Percentiles rank a stretch among this genome's conserved stretches.
Conservation (phyloP, 2,329 filamentous ascomycete species). For the Shiraia bambusicola region DNA sequence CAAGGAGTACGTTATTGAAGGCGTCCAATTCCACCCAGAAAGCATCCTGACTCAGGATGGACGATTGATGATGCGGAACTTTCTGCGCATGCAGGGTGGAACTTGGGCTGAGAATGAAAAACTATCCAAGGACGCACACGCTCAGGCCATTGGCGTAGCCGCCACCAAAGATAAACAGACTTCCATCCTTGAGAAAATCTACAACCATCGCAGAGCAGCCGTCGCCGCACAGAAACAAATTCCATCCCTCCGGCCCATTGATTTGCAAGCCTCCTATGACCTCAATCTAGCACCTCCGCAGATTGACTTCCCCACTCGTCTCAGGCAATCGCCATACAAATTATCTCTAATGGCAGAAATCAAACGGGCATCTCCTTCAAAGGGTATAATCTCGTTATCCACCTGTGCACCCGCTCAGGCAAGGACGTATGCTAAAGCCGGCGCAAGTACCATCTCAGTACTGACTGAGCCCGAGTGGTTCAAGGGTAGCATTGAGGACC, state of each 20-base stretch:
- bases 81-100: conserved; percentile 81
- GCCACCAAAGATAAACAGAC: conserved; percentile 61
- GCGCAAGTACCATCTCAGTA: conserved; percentile 97
- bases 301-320: conserved; percentile 74
- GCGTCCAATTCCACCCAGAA: conserved; percentile 96
- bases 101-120: conserved; percentile 83
- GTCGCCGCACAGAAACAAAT: conserved; percentile 81
- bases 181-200: conserved; percentile 91
- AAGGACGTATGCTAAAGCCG: conserved; percentile 85
- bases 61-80: conserved; percentile 87
- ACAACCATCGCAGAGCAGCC: conserved; percentile 72
- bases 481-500: conserved; percentile 94
- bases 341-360: conserved; percentile 96
- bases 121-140: conserved; percentile 46
- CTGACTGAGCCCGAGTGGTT: conserved; percentile 99
- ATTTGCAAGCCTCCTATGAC: conserved; percentile 84
- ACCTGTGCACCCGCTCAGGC: conserved; percentile 89
- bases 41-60: conserved; percentile 93
- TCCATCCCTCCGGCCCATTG: conserved; percentile 78
- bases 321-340: conserved; percentile 81
- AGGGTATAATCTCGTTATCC: conserved; percentile 86
- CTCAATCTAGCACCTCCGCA: conserved; percentile 82
- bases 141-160: conserved; percentile 35
- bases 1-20: conserved; percentile 87
- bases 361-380: conserved; percentile 93